A percentile compares a stretch with the other conserved stretches of the same genome.
Conservation (phyloP, 164 flowering plant genomes). For the Piper longum region DNA sequence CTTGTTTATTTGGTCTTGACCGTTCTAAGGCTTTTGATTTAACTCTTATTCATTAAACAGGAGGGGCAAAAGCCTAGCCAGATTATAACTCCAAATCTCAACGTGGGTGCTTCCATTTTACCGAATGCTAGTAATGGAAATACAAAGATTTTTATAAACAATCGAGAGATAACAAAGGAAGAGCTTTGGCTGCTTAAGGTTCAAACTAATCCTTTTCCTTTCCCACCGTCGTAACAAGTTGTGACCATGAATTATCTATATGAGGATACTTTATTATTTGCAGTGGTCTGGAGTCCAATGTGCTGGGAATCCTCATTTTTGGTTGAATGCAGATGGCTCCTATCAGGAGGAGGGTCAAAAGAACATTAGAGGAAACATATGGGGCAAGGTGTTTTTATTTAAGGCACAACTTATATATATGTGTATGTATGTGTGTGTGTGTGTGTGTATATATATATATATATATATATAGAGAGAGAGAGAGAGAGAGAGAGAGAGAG, state of each 20-base stretch:
- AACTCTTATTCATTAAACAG: constrained; percentile 23
- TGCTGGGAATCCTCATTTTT: constrained; percentile 91
- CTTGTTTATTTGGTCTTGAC: too few relatives aligned
- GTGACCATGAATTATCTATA: not conserved
- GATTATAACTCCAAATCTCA: constrained; percentile 72
- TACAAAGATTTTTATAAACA: constrained; percentile 74
- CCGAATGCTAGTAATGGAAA: constrained; percentile 86
- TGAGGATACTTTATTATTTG: constrained; percentile 3
- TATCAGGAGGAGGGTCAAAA: constrained; percentile 93
- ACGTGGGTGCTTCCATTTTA: constrained; percentile 65
- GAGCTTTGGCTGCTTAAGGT: constrained; percentile 93
- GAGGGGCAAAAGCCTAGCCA: constrained; percentile 79
- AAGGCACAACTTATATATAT: not conserved
- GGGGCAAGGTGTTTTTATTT: constrained; percentile 66
- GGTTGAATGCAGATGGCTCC: constrained; percentile 95
- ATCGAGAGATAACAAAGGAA: constrained; percentile 80
- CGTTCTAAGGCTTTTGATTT: too few relatives aligned
- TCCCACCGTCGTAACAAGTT: not conserved
- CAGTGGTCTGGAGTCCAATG: constrained; percentile 95
- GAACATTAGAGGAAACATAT: constrained; percentile 75
- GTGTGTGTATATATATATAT: too few relatives aligned
- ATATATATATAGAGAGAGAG: too few relatives aligned
- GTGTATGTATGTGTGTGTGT: too few relatives aligned
- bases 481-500: too few relatives aligned
- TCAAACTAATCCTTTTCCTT: not conserved